Base-by-base conservation (phyloP, 345 rosid genomes). In the Moricandia arvensis region DNA sequence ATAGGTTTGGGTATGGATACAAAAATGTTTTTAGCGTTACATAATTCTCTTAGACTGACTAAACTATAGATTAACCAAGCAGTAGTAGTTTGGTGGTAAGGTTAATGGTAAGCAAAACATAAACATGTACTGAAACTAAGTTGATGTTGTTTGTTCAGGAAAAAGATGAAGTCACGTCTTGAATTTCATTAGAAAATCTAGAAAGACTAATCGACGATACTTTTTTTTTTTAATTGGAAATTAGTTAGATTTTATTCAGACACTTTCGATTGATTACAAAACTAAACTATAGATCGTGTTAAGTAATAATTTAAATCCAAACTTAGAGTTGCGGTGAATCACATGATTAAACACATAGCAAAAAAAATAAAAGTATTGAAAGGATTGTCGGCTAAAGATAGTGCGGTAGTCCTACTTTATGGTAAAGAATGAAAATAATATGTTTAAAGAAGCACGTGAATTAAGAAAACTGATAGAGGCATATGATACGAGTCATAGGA, bases 401-500 rank as follows among this genome's bases (percentile, higher is more conserved):
- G 43, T 64, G 30, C 6, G 55, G 16, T 49, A 7, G 16, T 15
- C 57, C 57, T 49, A 49, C 57, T 49, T 49, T 49, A 49, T 49
- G 17, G 8, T 8, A 15, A 49, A 49, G 57, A 49, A 49, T 7
- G 57, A 49, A 16, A 49, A 49, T 16, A 49, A 49, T 16, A 7
- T 16, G 57, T 49, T 47, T 16, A 49, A 49, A 49, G 57, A 59
- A 33, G 35, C 68, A 59, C 24, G 79, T 27, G 69, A 68, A 33
- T 49, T 35, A 47, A 47, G 53, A 47, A n/a, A 18, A 76, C 38
- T 38, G 18, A 43, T 43, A 70, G 51, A 68, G 74, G 79, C 79
- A 68, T 41, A 43, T 59, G 71, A 69, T 69, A 62, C 65, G 75
- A 63, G 66, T 63, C 66, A 65, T 76, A 70, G 66, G 75, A 76